Base-by-base conservation (phyloP, 2,329 filamentous ascomycete species). In the Geosmithia flava region DNA sequence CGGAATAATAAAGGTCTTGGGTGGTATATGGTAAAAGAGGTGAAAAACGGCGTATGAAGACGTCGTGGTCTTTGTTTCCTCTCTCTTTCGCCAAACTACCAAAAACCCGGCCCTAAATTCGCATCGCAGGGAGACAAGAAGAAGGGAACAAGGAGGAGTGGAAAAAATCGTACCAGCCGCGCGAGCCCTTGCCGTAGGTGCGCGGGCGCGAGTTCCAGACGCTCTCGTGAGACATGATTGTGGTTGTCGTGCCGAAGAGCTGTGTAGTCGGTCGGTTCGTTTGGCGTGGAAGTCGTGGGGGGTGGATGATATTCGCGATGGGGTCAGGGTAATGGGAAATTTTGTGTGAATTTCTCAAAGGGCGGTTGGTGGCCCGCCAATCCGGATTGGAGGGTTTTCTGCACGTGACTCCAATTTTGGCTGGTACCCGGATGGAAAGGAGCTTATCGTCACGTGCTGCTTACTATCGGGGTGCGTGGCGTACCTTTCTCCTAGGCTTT, bases 191-290 rank as follows among this genome's bases (percentile, higher is more conserved):
- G 80, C 91, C 91, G 81, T 94, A 95, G 71, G 73, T 88, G 74
- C 90, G 86, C 68, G 93, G 93, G 72, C 93, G 90, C 68, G 89
- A 95, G 84, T 94, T 95, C 90, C 91, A 98, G 76, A 97, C 89
- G 68, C 85, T 89, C 80, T 97, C 91, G 89, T 78, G 77, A 75
- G 74, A 78, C 76, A 78, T 80, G 61, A 64, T 78, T 67, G 65
- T 67, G 65, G 62, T 58, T 66, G 57, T 51, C 51, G 54, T 53
- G 53, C 54, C 55, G 54, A 51, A 49, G 51, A 40, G 33, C 33
- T 37, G 33, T 37, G 33, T 37, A 3, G 11, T 37, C 33, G 33
- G 33, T 37, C 33, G 55, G 33, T 37, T 11, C 11, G 33, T 37
- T 37, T 37, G 33, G 33, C 11, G 33, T 11, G 33, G 56, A 56